Evolutionary conservation across 2,329 filamentous ascomycete species (phyloP).

Genomic region (Colletotrichum tabaci): DNA sequence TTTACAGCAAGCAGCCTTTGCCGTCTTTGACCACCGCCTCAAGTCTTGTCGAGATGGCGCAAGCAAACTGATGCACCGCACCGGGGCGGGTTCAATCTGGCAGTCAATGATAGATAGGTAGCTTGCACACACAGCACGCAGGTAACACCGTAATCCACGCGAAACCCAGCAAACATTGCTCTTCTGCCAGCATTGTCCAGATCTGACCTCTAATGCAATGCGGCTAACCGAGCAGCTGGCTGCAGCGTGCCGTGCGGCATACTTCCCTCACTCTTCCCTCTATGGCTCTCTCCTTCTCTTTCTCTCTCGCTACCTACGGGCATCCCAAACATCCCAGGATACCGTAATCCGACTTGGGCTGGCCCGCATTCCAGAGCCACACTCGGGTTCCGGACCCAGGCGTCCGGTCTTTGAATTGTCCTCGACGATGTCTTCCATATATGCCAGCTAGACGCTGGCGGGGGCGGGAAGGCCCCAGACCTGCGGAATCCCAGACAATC

Average conservation of each 20-base stretch:
- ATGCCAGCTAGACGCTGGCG: slow-evolving; percentile 6
- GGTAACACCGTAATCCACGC: slow-evolving; percentile 16
- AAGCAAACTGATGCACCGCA: slow-evolving; percentile 15
- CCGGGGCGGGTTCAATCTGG: background rate
- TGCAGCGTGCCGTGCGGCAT: slow-evolving; percentile 29
- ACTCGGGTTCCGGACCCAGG: slow-evolving; percentile 21
- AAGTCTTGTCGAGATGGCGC: slow-evolving; percentile 14
- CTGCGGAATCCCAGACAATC: slow-evolving; percentile 24
- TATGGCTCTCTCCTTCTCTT: background rate
- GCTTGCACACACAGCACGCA: background rate
- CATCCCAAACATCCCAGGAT: background rate
- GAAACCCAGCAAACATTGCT: slow-evolving; percentile 25
- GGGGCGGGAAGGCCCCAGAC: slow-evolving; percentile 15
- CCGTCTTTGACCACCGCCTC: background rate
- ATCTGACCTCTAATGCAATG: slow-evolving; percentile 16
- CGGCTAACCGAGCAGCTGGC: slow-evolving; percentile 34
- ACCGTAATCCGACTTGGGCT: slow-evolving; percentile 8
- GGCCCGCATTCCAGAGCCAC: slow-evolving; percentile 7
- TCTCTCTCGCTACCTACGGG: background rate
- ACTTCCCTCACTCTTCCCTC: background rate
- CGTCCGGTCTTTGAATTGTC: slow-evolving; percentile 10
- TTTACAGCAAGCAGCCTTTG: background rate
- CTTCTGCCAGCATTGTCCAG: background rate
- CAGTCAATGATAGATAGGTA: too few species aligned
- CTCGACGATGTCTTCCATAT: slow-evolving; percentile 19